Conservation (phyloP, 768 basidiomycete species). For the Baorangia bicolor region DNA sequence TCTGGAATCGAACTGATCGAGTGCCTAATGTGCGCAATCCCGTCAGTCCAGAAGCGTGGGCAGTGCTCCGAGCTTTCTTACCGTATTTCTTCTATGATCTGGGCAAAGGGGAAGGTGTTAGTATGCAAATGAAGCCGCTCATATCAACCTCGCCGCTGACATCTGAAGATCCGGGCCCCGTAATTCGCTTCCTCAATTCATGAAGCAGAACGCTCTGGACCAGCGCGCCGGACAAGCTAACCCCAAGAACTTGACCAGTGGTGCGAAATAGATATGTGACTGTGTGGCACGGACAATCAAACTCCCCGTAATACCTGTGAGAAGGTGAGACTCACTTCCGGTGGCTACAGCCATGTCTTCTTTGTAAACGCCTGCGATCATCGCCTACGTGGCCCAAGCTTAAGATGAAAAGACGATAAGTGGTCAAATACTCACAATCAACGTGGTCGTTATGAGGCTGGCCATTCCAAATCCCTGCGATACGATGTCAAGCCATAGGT, state of each 20-base stretch:
- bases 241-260: constrained; percentile 93
- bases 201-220: constrained; percentile 75
- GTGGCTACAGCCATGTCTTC: constrained; percentile 87
- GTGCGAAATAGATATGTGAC: constrained; percentile 94
- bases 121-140: constrained; percentile 16
- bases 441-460: constrained; percentile 79
- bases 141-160: constrained; percentile 46
- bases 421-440: constrained; percentile 58
- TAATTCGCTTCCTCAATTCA: constrained; percentile 72
- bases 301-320: constrained; percentile 1
- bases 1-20: constrained; percentile 69
- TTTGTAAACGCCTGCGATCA: constrained; percentile 79
- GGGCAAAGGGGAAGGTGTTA: constrained; percentile 24
- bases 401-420: constrained; percentile 4
- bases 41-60: constrained; percentile 15
- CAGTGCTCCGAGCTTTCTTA: constrained; percentile 27
- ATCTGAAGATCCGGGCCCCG: constrained; percentile 69
- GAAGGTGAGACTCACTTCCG: constrained; percentile 62
- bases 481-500: constrained; percentile 76
- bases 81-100: constrained; percentile 78
- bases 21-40: constrained; percentile 45
- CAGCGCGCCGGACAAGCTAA: constrained; percentile 82
- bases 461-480: constrained; percentile 86
- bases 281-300: constrained; percentile 32
- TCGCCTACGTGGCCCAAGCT: constrained; percentile 51